Conservation (phyloP, 2,329 filamentous ascomycete species). For the Colletotrichum sp. region DNA sequence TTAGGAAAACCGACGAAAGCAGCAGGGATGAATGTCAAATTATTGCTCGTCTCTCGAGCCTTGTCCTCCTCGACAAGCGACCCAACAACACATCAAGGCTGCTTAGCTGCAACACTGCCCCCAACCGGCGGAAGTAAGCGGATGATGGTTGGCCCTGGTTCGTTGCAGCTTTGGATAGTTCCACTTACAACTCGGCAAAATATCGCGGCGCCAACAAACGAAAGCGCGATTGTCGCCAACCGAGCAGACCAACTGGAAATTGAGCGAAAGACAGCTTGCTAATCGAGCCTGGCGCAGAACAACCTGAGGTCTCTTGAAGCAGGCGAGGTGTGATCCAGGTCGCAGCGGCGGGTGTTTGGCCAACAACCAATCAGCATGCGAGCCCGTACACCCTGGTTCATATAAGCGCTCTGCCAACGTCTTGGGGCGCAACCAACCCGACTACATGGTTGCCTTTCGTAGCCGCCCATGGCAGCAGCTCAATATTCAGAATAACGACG, state of each 20-base stretch:
- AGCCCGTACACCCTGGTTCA: not conserved
- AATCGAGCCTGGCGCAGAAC: not conserved
- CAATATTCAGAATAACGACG: not conserved
- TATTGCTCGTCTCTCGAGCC: not conserved
- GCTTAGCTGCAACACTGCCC: not conserved
- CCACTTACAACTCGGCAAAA: slow-evolving; percentile 1
- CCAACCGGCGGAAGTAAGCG: not conserved
- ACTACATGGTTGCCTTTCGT: slow-evolving; percentile 3
- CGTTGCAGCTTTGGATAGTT: not conserved
- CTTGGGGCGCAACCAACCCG: not conserved
- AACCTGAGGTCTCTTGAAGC: not conserved
- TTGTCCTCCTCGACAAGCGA: not conserved
- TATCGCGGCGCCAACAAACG: slow-evolving; percentile 2
- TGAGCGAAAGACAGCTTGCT: not conserved
- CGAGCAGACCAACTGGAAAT: not conserved
- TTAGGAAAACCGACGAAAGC: not conserved
- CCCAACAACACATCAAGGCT: not conserved
- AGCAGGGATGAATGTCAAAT: not conserved
- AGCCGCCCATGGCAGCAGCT: slow-evolving; percentile 12
- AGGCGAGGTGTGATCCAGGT: slow-evolving; percentile 21
- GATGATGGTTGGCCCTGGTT: not conserved
- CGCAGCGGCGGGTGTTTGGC: slow-evolving; percentile 15
- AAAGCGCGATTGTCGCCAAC: slow-evolving; percentile 5
- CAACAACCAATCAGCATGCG: slow-evolving; percentile 16
- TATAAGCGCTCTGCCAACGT: slow-evolving; percentile 17